phyloP scores from a whole-genome alignment of 2,329 filamentous ascomycete genomes.

The Fusarium sp. region DNA sequence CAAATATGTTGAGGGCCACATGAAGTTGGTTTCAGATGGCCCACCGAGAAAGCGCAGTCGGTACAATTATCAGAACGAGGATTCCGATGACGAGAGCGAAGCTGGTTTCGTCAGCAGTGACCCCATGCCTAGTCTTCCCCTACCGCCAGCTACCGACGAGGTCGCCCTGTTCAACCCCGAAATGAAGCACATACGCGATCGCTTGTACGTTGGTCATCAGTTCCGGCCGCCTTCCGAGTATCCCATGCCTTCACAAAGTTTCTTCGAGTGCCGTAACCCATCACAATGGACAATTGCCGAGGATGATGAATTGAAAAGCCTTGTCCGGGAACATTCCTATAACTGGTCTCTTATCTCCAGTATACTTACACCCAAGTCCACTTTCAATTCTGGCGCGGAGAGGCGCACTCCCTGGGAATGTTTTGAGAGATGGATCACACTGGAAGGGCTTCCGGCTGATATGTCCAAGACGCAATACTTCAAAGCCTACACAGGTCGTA shows the following conservation, averaged over 20 bases:
- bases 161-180: slow-evolving; percentile 91
- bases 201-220: slow-evolving; percentile 89
- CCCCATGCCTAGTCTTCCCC: slow-evolving; percentile 56
- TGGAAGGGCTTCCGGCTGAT: slow-evolving; percentile 90
- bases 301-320: slow-evolving; percentile 85
- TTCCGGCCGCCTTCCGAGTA: slow-evolving; percentile 94
- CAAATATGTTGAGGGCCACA: slow-evolving; percentile 85
- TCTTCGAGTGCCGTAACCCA: slow-evolving; percentile 86
- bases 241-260: slow-evolving; percentile 87
- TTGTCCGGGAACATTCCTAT: slow-evolving; percentile 94
- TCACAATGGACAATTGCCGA: slow-evolving; percentile 94
- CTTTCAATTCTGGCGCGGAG: slow-evolving; percentile 87
- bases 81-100: slow-evolving; percentile 69
- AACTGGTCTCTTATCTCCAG: slow-evolving; percentile 97
- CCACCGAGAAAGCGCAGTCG: slow-evolving; percentile 81
- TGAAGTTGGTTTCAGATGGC: slow-evolving; percentile 73
- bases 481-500: slow-evolving; percentile 73
- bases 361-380: slow-evolving; percentile 77
- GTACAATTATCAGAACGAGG: slow-evolving; percentile 83
- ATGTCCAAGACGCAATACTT: slow-evolving; percentile 98
- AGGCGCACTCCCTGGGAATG: slow-evolving; percentile 97
- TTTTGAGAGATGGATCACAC: slow-evolving; percentile 93
- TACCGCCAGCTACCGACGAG: slow-evolving; percentile 76
- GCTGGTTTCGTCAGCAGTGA: slow-evolving; percentile 67
- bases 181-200: slow-evolving; percentile 88